phyloP scores from a whole-genome alignment of 2,329 filamentous ascomycete genomes.

The Lasiodiplodia gonubiensis region DNA sequence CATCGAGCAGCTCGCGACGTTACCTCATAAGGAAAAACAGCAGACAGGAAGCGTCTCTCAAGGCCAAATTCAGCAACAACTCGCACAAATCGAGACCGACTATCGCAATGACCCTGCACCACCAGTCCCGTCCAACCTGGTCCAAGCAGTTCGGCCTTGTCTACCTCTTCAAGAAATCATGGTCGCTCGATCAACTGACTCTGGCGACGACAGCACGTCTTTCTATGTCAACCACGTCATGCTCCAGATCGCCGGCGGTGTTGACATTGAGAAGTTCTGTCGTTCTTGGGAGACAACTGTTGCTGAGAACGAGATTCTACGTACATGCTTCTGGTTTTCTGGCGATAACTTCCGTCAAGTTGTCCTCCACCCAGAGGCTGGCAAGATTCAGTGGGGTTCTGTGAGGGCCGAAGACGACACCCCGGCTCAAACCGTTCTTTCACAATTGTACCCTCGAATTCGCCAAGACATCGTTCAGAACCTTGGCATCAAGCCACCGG shows the following conservation, averaged over 20 bases:
- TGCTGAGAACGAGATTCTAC: conserved; percentile 53
- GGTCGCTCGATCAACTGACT: conserved; percentile 45
- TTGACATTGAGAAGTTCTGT: conserved; percentile 55
- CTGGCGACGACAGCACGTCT: conserved; percentile 37
- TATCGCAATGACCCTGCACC: conserved; percentile 33
- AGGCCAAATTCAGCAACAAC: conserved; percentile 22
- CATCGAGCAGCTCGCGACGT: conserved; percentile 42
- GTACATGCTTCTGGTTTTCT: conserved; percentile 64
- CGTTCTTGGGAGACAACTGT: conserved; percentile 54
- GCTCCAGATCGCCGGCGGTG: conserved; percentile 39
- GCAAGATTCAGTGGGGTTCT: conserved; percentile 34
- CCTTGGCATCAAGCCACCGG: conserved; percentile 34
- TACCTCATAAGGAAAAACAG: conserved; percentile 31
- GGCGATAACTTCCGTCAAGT: conserved; percentile 36
- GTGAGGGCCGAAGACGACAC: conserved; percentile 29
- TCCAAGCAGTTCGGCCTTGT: conserved; percentile 37
- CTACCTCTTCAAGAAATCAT: conserved; percentile 43
- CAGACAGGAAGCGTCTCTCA: conserved; percentile 10
- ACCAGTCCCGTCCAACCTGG: conserved; percentile 27
- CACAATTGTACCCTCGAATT: conserved; percentile 27
- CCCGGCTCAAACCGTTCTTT: conserved; percentile 30
- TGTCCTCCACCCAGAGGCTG: conserved; percentile 36
- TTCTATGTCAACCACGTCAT: conserved; percentile 49
- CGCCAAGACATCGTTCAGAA: conserved; percentile 31
- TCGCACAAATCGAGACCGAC: conserved; percentile 33